Evolutionary conservation across 768 basidiomycete genomes (phyloP).

Genomic region (Chalciporus pseudorubinellus): DNA sequence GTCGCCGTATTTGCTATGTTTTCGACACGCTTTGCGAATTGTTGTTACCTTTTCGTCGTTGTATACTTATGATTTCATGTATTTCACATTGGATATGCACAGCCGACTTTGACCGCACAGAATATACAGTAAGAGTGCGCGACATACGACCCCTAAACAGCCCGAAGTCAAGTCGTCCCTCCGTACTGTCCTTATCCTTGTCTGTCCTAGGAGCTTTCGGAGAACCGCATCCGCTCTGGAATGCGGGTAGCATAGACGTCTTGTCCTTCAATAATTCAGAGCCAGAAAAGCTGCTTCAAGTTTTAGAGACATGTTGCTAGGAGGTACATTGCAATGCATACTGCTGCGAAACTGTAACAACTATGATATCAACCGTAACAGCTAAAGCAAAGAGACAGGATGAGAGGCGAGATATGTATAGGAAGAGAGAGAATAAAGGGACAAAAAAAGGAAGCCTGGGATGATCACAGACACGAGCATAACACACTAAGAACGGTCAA

Average conservation of each 20-base stretch:
- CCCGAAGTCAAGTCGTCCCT: too few species aligned
- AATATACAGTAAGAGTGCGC: too few species aligned
- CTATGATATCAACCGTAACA: slow-evolving; percentile 30
- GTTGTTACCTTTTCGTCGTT: slow-evolving; percentile 2
- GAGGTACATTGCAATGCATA: slow-evolving; percentile 30
- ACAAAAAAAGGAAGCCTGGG: slow-evolving; percentile 4
- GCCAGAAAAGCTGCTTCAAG: slow-evolving; percentile 13
- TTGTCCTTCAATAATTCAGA: too few species aligned
- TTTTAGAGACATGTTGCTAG: slow-evolving; percentile 25
- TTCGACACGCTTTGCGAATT: slow-evolving; percentile 19
- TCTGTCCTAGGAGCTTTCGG: too few species aligned
- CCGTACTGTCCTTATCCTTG: too few species aligned
- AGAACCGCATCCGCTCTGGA: too few species aligned
- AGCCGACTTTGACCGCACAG: not conserved
- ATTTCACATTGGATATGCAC: slow-evolving; percentile 9
- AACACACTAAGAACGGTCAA: slow-evolving; percentile 8
- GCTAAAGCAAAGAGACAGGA: slow-evolving; percentile 22
- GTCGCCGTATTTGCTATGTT: slow-evolving; percentile 9
- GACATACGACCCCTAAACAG: too few species aligned
- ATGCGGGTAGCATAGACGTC: too few species aligned
- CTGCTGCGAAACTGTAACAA: slow-evolving; percentile 25
- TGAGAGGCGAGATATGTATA: slow-evolving; percentile 4
- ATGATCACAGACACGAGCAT: not conserved
- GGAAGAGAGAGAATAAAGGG: slow-evolving; percentile 7
- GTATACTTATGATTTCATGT: slow-evolving; percentile 22